phyloP scores from a whole-genome alignment of 495 filamentous ascomycete species.

The Penicillium silybi region DNA sequence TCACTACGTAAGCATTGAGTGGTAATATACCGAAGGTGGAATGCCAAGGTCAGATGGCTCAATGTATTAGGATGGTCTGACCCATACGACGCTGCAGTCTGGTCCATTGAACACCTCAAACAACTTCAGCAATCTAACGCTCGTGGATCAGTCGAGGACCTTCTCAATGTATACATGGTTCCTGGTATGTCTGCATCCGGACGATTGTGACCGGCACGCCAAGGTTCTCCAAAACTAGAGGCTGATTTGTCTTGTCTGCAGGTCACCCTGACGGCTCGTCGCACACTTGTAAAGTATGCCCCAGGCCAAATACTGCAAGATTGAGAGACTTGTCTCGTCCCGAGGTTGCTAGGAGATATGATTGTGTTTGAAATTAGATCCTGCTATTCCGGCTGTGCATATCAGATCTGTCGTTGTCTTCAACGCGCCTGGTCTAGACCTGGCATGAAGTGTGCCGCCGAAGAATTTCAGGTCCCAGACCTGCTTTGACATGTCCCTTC shows the following conservation, averaged over 20 bases:
- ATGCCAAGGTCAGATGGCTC: not conserved
- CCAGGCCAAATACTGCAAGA: conserved; percentile 33
- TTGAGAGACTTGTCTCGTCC: not conserved
- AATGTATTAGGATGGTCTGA: conserved; percentile 29
- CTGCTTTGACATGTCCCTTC: too few species aligned
- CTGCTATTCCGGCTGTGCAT: not conserved
- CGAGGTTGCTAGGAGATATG: not conserved
- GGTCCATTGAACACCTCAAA: conserved; percentile 40
- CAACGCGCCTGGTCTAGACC: not conserved
- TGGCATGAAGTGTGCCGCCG: too few species aligned
- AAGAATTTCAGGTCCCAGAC: too few species aligned
- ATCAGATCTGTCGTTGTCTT: not conserved
- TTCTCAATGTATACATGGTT: conserved; percentile 25
- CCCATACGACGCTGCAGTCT: conserved; percentile 34
- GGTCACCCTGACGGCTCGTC: conserved; percentile 23
- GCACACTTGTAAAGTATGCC: conserved; percentile 34
- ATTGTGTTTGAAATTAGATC: not conserved
- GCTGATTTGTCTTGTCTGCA: conserved; percentile 29
- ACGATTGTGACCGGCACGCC: not conserved
- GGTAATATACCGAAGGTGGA: conserved; percentile 3
- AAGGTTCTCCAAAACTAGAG: not conserved
- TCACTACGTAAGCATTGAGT: too few species aligned
- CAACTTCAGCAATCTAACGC: conserved; percentile 25
- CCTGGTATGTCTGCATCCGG: conserved; percentile 5
- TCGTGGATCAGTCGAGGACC: conserved; percentile 26